Percentiles rank a stretch among this genome's conserved stretches.
Evolutionary conservation across 1,139 yeast genomes (phyloP).

Genomic region (Lipomyces yarrowii): DNA sequence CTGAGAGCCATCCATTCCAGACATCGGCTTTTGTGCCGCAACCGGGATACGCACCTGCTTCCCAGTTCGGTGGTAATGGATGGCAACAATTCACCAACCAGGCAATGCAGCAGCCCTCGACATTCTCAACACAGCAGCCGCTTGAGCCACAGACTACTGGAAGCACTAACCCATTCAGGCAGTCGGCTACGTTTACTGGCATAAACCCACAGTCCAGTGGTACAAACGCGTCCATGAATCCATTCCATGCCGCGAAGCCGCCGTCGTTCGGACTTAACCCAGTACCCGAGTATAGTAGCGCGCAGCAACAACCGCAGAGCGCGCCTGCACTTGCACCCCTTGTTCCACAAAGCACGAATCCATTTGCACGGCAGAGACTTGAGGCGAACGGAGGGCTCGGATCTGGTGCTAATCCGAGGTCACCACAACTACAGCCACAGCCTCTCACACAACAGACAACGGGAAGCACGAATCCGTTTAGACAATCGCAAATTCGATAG

Average conservation of each 20-base stretch:
- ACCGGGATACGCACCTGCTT: neutral
- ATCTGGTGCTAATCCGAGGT: neutral
- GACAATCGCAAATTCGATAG: slow-evolving; percentile 19
- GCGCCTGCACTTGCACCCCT: neutral
- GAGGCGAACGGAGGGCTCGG: slow-evolving; percentile 8
- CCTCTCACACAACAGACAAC: slow-evolving; percentile 16
- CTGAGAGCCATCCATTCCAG: slow-evolving; percentile 21
- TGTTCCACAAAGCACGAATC: slow-evolving; percentile 9
- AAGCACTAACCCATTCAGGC: slow-evolving; percentile 33
- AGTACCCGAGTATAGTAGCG: slow-evolving; percentile 18
- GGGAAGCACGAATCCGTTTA: slow-evolving; percentile 30
- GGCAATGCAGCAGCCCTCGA: neutral
- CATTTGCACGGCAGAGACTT: slow-evolving; percentile 8
- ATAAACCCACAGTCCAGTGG: slow-evolving; percentile 29
- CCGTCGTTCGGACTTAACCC: slow-evolving; percentile 14
- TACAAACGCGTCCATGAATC: slow-evolving; percentile 17
- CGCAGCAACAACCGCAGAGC: neutral
- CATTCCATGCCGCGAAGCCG: slow-evolving; percentile 18
- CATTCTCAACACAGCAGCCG: slow-evolving; percentile 32
- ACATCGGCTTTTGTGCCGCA: slow-evolving; percentile 8
- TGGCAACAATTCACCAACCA: neutral
- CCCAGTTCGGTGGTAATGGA: neutral
- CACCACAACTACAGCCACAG: neutral
- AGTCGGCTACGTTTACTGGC: slow-evolving; percentile 20
- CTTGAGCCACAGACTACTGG: slow-evolving; percentile 29